Evolutionary conservation across 202 grass and related monocot genomes (phyloP).

Genomic region (Elaeis oleifera): DNA sequence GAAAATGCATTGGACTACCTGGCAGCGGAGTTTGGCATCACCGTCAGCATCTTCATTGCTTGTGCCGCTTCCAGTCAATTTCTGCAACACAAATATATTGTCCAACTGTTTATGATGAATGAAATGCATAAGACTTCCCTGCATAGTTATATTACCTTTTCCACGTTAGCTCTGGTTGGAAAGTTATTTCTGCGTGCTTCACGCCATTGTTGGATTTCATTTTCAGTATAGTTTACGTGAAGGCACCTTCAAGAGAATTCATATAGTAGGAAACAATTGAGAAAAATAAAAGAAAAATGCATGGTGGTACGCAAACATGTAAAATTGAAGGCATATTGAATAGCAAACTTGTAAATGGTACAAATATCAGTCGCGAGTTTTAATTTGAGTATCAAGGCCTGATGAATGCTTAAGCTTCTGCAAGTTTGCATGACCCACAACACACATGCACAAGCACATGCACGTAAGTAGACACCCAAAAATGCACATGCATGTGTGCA

Average conservation of each 20-base stretch:
- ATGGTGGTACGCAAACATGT: not conserved
- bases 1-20: conserved; percentile 32
- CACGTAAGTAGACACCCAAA: no score
- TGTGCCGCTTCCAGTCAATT: conserved; percentile 30
- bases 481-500: no score
- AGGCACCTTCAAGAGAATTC: conserved; percentile 33
- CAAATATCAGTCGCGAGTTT: not conserved
- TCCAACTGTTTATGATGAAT: conserved; percentile 10
- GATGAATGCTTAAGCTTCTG: no score
- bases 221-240: conserved; percentile 50
- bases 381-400: no score
- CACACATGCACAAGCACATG: no score
- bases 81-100: conserved; percentile 36
- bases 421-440: no score
- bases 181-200: conserved; percentile 84
- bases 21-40: conserved; percentile 46
- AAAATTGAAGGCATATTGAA: not conserved
- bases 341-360: not conserved
- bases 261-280: not conserved
- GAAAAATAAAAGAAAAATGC: not conserved
- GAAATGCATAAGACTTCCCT: not conserved
- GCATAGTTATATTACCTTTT: conserved; percentile 35
- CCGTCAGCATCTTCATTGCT: conserved; percentile 37
- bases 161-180: conserved; percentile 49
- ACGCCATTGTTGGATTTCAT: conserved; percentile 82